Base-by-base conservation (phyloP, 2,329 filamentous ascomycete species). In the Drechslerella stenobrocha region DNA sequence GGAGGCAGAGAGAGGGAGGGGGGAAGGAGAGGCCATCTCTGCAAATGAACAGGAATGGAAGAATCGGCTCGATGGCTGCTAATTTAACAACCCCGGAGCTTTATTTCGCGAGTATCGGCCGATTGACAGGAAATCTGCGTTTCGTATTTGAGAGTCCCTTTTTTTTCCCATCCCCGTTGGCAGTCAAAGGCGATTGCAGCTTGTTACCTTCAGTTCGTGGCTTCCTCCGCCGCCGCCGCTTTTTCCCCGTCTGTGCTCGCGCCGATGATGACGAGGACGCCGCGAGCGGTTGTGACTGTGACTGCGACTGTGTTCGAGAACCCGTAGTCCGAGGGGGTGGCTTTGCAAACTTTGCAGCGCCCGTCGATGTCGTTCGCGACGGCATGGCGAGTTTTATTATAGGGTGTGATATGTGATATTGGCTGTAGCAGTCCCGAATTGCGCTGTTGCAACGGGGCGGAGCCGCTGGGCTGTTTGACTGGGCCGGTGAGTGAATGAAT, bases 171-270 rank as follows among this genome's bases (percentile, higher is more conserved):
- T n/a, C n/a, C n/a, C n/a, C n/a, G n/a, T n/a, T n/a, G n/a, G n/a
- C n/a, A n/a, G n/a, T n/a, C n/a, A n/a, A n/a, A n/a, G n/a, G n/a
- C n/a, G n/a, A n/a, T n/a, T n/a, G n/a, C n/a, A n/a, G n/a, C n/a
- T n/a, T n/a, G n/a, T n/a, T 70, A 73, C 72, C 71, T 58, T 73
- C 70, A 28, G 70, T 72, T 48, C 72, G 67, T 18, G 71, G 48
- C 55, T 72, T 73, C 45, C 65, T 58, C 52, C 72, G 65, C 60
- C 67, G 72, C 35, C 72, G 70, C 67, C 72, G 72, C 18, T 52
- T 40, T 40, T 60, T 56, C 34, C 65, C 44, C 48, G 63, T 59
- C 61, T 67, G 46, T 52, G 58, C 56, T 51, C 32, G 28, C 52
- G 55, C 40, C 40, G 55, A 34, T 42, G 48, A 20, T 20, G 60